Percentiles rank a stretch among this genome's conserved stretches.
Conservation (phyloP, 2,329 filamentous ascomycete genomes). For the Escovopsis weberi region DNA sequence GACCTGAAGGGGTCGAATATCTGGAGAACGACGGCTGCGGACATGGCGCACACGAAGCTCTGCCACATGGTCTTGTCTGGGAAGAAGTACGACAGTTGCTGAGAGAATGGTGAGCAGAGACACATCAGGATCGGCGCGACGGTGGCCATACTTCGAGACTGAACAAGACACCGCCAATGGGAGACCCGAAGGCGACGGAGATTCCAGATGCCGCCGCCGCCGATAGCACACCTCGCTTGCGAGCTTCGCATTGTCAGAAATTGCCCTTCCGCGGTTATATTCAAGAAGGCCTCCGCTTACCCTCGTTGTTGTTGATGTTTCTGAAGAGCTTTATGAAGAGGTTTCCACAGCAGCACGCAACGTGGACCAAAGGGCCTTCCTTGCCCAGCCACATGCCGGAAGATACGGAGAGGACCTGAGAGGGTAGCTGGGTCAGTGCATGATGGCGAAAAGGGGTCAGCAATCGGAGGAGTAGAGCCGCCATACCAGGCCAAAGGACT, state of each 20-base stretch:
- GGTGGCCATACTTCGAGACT: slow-evolving; percentile 57
- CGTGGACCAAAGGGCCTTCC: slow-evolving; percentile 88
- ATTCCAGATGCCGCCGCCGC: slow-evolving; percentile 87
- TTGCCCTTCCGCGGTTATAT: no score
- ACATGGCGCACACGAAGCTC: slow-evolving; percentile 97
- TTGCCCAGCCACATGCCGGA: slow-evolving; percentile 96
- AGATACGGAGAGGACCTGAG: slow-evolving; percentile 71
- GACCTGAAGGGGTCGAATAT: slow-evolving; percentile 89
- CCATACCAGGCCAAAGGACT: slow-evolving; percentile 71
- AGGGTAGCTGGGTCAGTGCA: slow-evolving; percentile 1
- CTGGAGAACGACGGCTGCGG: slow-evolving; percentile 87
- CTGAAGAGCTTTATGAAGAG: slow-evolving; percentile 82
- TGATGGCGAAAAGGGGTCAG: no score
- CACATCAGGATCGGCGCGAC: neutral
- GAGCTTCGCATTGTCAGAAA: slow-evolving; percentile 36
- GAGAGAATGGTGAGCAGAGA: neutral
- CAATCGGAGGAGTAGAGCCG: neutral
- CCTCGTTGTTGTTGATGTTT: slow-evolving; percentile 72
- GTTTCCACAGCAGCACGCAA: slow-evolving; percentile 92
- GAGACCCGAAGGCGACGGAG: slow-evolving; percentile 85
- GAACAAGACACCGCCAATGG: slow-evolving; percentile 88
- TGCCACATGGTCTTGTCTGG: slow-evolving; percentile 99
- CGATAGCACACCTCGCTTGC: slow-evolving; percentile 85
- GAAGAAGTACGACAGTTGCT: slow-evolving; percentile 93
- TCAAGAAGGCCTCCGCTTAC: slow-evolving; percentile 24